Evolutionary conservation across 331 rosid genomes (phyloP).

Genomic region (Stylosanthes scabra): DNA sequence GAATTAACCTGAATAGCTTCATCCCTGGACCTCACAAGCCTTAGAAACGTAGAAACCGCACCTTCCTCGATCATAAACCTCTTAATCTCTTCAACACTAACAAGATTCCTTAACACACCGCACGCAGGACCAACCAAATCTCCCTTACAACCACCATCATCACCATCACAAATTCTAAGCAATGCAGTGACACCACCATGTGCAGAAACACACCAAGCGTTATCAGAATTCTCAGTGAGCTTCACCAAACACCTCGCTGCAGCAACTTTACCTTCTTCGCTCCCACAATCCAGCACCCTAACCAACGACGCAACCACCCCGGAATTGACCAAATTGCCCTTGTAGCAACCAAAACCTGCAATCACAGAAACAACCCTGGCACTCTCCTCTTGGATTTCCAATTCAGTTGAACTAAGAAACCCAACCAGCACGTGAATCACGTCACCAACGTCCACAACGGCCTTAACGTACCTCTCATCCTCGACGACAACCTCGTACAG

Average conservation of each 20-base stretch:
- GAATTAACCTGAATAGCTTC: constrained; percentile 77
- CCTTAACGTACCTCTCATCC: constrained; percentile 78
- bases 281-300: constrained; percentile 75
- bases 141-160: constrained; percentile 36
- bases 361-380: constrained; percentile 54
- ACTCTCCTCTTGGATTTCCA: constrained; percentile 61
- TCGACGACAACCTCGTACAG: constrained; percentile 63
- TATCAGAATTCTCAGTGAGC: constrained; percentile 63
- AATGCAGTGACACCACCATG: constrained; percentile 82
- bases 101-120: constrained; percentile 74
- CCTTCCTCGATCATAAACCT: constrained; percentile 83
- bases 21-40: constrained; percentile 65
- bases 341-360: constrained; percentile 61
- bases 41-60: constrained; percentile 57
- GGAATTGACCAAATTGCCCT: constrained; percentile 51
- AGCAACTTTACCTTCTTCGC: constrained; percentile 54
- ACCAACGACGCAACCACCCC: constrained; percentile 64
- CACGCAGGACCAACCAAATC: constrained; percentile 76
- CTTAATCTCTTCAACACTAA: constrained; percentile 78
- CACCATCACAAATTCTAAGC: constrained; percentile 61
- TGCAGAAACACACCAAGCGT: constrained; percentile 83
- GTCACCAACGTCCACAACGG: constrained; percentile 62
- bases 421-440: constrained; percentile 58
- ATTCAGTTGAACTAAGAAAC: constrained; percentile 65
- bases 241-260: constrained; percentile 67